Evolutionary conservation across 192 early-diverging fungal species (phyloP), one percentile per base, ranked within the genome.

Genomic region (Coemansia sp.): DNA sequence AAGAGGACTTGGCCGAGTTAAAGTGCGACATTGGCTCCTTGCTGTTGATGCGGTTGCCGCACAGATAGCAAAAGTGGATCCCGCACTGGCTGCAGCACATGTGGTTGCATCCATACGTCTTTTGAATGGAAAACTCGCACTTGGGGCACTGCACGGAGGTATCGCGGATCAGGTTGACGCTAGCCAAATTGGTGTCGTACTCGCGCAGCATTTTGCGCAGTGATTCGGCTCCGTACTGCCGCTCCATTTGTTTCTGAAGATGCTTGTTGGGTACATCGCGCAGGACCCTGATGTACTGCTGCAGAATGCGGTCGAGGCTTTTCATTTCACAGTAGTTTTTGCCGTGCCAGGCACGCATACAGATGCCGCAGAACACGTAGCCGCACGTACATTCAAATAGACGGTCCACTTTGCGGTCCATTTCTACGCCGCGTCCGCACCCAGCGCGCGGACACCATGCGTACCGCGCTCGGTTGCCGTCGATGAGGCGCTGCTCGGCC

Each of bases 101-200:
- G 46, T 64, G 60, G 35, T 64, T 64, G n/a, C 60, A 64, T 26
- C 60, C 60, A 27, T 55, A 50, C 13, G 60, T 18, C 47, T 64
- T 64, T 4, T 43, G 27, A 11, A 64, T 64, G 1, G 19, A 7
- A 15, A 55, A 34, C 0, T 22, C 8, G 34, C 60, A 64, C 9
- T 47, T 46, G 6, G 60, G 60, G 35, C 60, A 64, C n/a, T 47
- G 46, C 53, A 35, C 29, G 0, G 52, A 39, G 19, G 46, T 36
- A 1, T 13, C 15, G 2, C 25, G n/a, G 25, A 64, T 41, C 9
- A 19, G 27, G 15, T 34, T 35, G 0, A 32, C 5, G 34, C 38
- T 55, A 4, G 30, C 60, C 17, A 20, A 9, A 1, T 55, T 46
- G 17, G 18, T 13, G 22, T 46, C 39, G 9, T 37, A 22, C 25